Conservation (phyloP, 2,329 filamentous ascomycete genomes). For the Aspergillus intermedius region DNA sequence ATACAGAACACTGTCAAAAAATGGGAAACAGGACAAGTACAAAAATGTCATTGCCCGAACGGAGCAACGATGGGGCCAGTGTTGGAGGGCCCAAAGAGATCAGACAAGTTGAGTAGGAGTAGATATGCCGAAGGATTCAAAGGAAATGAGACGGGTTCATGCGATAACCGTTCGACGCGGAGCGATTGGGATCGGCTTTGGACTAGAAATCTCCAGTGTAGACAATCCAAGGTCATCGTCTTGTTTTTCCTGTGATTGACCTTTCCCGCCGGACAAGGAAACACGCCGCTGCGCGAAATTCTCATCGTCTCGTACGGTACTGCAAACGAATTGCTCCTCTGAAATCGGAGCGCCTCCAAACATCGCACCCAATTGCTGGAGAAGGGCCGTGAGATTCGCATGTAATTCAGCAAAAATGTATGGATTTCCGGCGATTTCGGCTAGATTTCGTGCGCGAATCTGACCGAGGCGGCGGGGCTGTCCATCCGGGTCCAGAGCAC, state of each 20-base stretch:
- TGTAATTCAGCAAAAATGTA: slow-evolving; percentile 55
- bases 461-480: slow-evolving; percentile 48
- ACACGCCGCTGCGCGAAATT: slow-evolving; percentile 17
- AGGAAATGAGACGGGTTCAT: slow-evolving; percentile 11
- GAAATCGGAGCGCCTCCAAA: slow-evolving; percentile 40
- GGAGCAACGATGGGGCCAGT: not conserved
- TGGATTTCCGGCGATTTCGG: slow-evolving; percentile 54
- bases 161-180: slow-evolving; percentile 31
- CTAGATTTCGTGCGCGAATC: slow-evolving; percentile 50
- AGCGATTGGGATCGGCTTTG: slow-evolving; percentile 34
- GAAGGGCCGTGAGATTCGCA: slow-evolving; percentile 47
- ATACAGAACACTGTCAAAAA: not conserved
- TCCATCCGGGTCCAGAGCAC: slow-evolving; percentile 50
- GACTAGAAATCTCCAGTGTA: slow-evolving; percentile 27
- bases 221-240: slow-evolving; percentile 28
- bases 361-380: slow-evolving; percentile 41
- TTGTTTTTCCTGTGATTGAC: slow-evolving; percentile 17
- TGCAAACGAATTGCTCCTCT: slow-evolving; percentile 37
- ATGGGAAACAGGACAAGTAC: not conserved
- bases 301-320: slow-evolving; percentile 29
- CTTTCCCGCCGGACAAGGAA: slow-evolving; percentile 14
- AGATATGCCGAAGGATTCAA: not conserved
- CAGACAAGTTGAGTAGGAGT: not conserved
- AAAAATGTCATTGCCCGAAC: not conserved
- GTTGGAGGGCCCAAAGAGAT: not conserved